Conservation (phyloP, 345 rosid genomes). For the Stellera chamaejasme region DNA sequence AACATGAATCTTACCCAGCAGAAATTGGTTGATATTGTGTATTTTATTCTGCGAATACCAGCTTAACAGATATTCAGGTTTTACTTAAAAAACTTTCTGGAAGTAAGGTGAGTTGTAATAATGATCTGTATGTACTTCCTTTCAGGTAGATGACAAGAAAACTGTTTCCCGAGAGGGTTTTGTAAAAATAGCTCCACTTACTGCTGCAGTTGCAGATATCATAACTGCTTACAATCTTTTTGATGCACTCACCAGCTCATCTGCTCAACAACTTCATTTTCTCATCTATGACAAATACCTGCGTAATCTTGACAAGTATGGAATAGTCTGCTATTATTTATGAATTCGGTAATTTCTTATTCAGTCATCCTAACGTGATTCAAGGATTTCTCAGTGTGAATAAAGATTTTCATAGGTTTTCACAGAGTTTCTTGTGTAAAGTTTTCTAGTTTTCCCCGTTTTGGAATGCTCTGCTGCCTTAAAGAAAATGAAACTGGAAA, state of each 20-base stretch:
- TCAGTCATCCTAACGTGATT: too few species aligned
- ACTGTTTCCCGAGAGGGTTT: conserved; percentile 85
- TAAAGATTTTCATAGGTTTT: too few species aligned
- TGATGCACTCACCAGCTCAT: conserved; percentile 66
- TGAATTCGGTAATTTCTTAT: conserved; percentile 2
- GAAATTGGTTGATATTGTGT: too few species aligned
- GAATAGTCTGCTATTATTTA: conserved; percentile 14
- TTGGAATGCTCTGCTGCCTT: too few species aligned
- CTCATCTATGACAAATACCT: conserved; percentile 87
- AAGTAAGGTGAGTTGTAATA: too few species aligned
- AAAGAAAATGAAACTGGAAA: too few species aligned
- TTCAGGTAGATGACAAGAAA: conserved; percentile 72
- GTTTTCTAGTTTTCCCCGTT: too few species aligned
- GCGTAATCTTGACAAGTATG: conserved; percentile 84
- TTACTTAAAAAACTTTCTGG: background rate
- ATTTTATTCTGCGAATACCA: too few species aligned
- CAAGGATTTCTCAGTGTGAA: too few species aligned
- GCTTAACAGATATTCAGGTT: background rate
- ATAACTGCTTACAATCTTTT: conserved; percentile 85
- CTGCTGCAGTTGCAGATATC: conserved; percentile 74
- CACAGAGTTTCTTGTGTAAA: too few species aligned
- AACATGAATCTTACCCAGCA: too few species aligned
- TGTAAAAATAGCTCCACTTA: conserved; percentile 82
- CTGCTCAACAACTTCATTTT: conserved; percentile 70
- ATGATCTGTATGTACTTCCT: background rate